phyloP scores from a whole-genome alignment of 2,329 filamentous ascomycete genomes.

The Plectosphaerella sp. region DNA sequence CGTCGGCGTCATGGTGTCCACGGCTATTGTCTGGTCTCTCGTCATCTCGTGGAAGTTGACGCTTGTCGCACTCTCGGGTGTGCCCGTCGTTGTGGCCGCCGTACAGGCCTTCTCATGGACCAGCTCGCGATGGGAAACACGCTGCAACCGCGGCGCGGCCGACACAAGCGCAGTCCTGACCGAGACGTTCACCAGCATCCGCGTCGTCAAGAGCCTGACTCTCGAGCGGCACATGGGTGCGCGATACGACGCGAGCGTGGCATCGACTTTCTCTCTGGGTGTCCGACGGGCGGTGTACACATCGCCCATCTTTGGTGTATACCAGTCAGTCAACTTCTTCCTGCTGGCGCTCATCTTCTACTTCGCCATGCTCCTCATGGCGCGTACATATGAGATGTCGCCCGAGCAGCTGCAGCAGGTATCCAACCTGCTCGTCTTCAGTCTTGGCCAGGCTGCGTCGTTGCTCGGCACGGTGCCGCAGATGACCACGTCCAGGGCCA shows the following conservation, averaged over 20 bases:
- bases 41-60: slow-evolving; percentile 75
- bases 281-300: slow-evolving; percentile 61
- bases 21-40: slow-evolving; percentile 73
- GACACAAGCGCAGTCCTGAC: slow-evolving; percentile 58
- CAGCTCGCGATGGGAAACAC: slow-evolving; percentile 67
- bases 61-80: slow-evolving; percentile 65
- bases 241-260: slow-evolving; percentile 54
- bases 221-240: slow-evolving; percentile 66
- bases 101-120: slow-evolving; percentile 62
- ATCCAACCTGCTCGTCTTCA: slow-evolving; percentile 79
- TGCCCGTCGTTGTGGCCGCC: slow-evolving; percentile 62
- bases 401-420: slow-evolving; percentile 65
- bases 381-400: slow-evolving; percentile 33
- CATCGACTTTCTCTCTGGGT: slow-evolving; percentile 54
- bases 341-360: slow-evolving; percentile 78
- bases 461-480: slow-evolving; percentile 76
- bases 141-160: slow-evolving; percentile 60
- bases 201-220: slow-evolving; percentile 70
- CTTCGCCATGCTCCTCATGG: slow-evolving; percentile 67
- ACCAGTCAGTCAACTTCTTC: slow-evolving; percentile 67
- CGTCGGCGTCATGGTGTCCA: slow-evolving; percentile 58
- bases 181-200: slow-evolving; percentile 75
- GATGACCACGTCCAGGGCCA: slow-evolving; percentile 68
- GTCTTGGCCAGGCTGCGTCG: slow-evolving; percentile 66
- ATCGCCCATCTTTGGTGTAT: slow-evolving; percentile 72